These are phyloP conservation scores for Phaeomoniella chlamydospora DNA, from an alignment of 2,329 filamentous ascomycete genomes.

Conservation along the genomic window DNA sequence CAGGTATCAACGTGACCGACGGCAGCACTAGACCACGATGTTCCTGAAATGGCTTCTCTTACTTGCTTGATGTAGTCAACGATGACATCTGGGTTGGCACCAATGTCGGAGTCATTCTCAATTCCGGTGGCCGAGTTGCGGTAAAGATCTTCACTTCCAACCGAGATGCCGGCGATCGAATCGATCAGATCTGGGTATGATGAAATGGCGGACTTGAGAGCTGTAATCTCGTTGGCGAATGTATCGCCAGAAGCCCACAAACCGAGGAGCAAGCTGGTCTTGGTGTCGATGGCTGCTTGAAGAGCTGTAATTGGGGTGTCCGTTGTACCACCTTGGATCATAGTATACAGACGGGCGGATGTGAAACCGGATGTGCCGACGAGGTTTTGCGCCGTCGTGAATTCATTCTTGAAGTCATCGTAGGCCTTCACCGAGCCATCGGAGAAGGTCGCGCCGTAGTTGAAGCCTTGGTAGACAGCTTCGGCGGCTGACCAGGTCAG, in stretches of 20 bases:
- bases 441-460: constrained; percentile 27
- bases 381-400: constrained; percentile 29
- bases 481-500: constrained; percentile 12
- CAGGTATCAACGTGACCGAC: constrained; percentile 86
- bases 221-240: constrained; percentile 60
- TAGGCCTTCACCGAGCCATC: constrained; percentile 26
- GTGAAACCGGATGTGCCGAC: constrained; percentile 24
- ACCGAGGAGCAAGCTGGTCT: constrained; percentile 66
- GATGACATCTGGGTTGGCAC: constrained; percentile 47
- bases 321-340: constrained; percentile 45
- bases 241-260: constrained; percentile 60
- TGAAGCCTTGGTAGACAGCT: constrained; percentile 28
- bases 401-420: constrained; percentile 27
- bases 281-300: constrained; percentile 66
- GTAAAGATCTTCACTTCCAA: constrained; percentile 80
- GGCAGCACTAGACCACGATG: constrained; percentile 39
- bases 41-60: constrained; percentile 47
- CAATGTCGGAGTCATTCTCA: constrained; percentile 45
- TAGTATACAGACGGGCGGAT: constrained; percentile 44
- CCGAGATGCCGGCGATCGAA: constrained; percentile 66
- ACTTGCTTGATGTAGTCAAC: constrained; percentile 58
- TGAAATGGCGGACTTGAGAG: constrained; percentile 53
- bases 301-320: constrained; percentile 58
- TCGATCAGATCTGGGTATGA: constrained; percentile 50
- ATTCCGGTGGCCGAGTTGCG: constrained; percentile 59